Evolutionary conservation across 2,329 filamentous ascomycete species (phyloP).

Genomic region (Colletotrichum salicis): DNA sequence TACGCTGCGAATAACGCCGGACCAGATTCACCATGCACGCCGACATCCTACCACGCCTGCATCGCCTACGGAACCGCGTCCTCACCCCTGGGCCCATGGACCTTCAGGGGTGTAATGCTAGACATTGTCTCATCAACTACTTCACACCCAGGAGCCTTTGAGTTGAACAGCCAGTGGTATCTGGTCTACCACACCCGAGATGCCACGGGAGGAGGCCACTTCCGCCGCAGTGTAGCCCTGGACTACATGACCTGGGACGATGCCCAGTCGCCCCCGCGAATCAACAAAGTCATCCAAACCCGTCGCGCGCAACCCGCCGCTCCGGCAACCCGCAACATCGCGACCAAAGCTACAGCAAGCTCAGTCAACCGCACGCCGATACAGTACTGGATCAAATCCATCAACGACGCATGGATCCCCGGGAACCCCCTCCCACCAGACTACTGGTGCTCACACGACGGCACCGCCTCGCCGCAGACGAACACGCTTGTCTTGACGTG

Average conservation of each 20-base stretch:
- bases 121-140: too few species aligned
- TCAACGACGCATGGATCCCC: constrained; percentile 46
- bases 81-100: too few species aligned
- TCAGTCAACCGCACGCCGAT: constrained; percentile 45
- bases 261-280: constrained; percentile 39
- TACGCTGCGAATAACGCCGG: too few species aligned
- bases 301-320: constrained; percentile 36
- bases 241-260: constrained; percentile 39
- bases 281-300: constrained; percentile 45
- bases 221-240: too few species aligned
- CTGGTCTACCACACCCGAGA: too few species aligned
- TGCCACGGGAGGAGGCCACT: too few species aligned
- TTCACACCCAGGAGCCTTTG: too few species aligned
- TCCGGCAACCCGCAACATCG: constrained; percentile 47
- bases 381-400: constrained; percentile 49
- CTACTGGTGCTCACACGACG: constrained; percentile 49
- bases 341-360: constrained; percentile 39
- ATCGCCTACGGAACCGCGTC: too few species aligned
- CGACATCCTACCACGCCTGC: too few species aligned
- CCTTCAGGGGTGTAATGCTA: too few species aligned
- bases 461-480: constrained; percentile 41
- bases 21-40: too few species aligned
- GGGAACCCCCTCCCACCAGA: constrained; percentile 48
- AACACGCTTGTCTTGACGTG: constrained; percentile 46
- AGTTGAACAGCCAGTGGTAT: too few species aligned